Base-by-base conservation (phyloP, 257 asterid species). In the Solanum stenotomum region DNA sequence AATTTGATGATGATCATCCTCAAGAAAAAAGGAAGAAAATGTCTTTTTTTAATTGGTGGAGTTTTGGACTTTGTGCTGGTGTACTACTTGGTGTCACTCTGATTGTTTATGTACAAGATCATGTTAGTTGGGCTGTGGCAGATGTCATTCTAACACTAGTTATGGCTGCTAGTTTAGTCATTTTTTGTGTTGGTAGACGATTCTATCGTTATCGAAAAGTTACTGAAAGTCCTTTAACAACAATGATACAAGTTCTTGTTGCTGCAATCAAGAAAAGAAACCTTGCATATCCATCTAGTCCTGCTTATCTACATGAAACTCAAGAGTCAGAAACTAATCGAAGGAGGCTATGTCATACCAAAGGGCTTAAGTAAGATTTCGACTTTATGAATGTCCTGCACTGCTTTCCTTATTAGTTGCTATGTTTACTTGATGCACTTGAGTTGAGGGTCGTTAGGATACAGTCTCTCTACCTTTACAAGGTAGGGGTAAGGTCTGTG, bases 31-130 rank as follows among this genome's bases (percentile, higher is more conserved):
- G 59, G 40, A 93, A 92, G 0, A 95, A 95, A 89, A 91, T 94
- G 63, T 94, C 97, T 12, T 95, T 95, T 91, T 95, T 95, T 94
- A 95, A 95, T 88, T 95, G 97, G 98, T 95, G 98, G 98, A 94
- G 94, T 90, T 91, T 93, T 74, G 98, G 98, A 10, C 91, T 94
- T 40, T 96, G 93, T 12, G 67, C 75, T 74, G 98, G 96, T 68
- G 96, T 96, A 89, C 90, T 95, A 29, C 25, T 93, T 3, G 94
- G 97, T 18, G 85, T 94, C 22, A 77, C 94, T 82, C 95, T 94
- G 79, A 95, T 93, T 29, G 93, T 95, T 75, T 95, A 95, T 90
- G 95, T 95, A 38, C 93, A 95, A 90, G 97, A 93, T 10, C 87
- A 90, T 42, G 93, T 95, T 5, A 94, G 95, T 16, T 95, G 98